A percentile compares a stretch with the other conserved stretches of the same genome.
These are phyloP conservation scores for Salvia splendens DNA, from an alignment of 257 asterid species.

Conservation along the genomic window DNA sequence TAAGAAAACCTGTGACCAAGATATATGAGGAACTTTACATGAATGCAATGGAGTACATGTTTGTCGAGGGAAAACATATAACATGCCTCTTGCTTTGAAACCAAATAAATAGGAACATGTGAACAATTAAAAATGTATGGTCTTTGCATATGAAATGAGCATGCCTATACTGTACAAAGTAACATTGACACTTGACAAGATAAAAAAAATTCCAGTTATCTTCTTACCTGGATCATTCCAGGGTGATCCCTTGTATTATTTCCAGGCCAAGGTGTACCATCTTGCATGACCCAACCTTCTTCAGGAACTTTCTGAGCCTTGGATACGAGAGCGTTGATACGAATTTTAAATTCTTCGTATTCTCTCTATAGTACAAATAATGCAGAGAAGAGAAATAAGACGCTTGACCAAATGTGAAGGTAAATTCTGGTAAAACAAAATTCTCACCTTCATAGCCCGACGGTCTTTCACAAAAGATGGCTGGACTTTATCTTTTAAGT, in stretches of 20 bases:
- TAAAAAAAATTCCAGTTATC: conserved; percentile 15
- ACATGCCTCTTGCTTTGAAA: conserved; percentile 7
- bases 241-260: conserved; percentile 72
- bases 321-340: background rate
- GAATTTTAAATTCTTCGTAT: background rate
- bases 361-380: conserved; percentile 30
- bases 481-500: background rate
- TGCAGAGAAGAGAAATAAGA: conserved; percentile 17
- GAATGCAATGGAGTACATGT: conserved; percentile 10
- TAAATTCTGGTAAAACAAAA: background rate
- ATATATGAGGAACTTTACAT: conserved; percentile 20
- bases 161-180: conserved; percentile 9
- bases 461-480: background rate
- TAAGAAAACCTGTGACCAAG: background rate
- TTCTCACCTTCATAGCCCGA: background rate
- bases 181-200: conserved; percentile 7
- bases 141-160: conserved; percentile 4
- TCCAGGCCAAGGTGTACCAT: conserved; percentile 28
- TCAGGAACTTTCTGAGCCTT: background rate
- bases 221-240: background rate
- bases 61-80: conserved; percentile 14
- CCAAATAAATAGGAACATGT: conserved; percentile 11
- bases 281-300: background rate
- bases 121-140: background rate
- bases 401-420: conserved; percentile 29